Evolutionary conservation across 2,329 filamentous ascomycete genomes (phyloP), one percentile per base, ranked within the genome.

Genomic region (Geoglossum cookeanum): DNA sequence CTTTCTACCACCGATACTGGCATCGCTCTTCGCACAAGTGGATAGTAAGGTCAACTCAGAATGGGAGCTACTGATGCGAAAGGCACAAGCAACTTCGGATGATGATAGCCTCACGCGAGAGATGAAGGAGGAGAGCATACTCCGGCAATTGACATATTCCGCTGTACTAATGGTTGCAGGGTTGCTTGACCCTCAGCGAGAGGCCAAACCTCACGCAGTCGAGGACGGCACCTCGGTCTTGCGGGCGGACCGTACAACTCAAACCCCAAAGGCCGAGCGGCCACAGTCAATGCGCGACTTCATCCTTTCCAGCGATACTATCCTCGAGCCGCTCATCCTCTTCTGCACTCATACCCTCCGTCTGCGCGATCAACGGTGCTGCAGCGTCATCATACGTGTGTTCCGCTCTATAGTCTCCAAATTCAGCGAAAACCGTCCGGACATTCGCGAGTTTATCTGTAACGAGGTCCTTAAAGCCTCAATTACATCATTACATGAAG

Each of bases 111-210:
- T 98, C 56, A 87, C 86, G 1, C 89, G 96, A 63, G 92, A 98
- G 71, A 98, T 98, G 92, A 95, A 96, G 70, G 84, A 87, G 5
- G 92, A 98, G 68, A 97, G 91, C 65, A 94, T 98, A 33, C 73
- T 98, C 51, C 81, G 92, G 22, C 89, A 96, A 67, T 77, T 97
- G 55, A 96, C 91, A 0, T 92, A 94, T 69, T 88, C 88, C 3
- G 87, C 90, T 1, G 88, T 96, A 33, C 83, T 92, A 63, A 88
- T 97, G 77, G 85, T 96, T 61, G 87, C 88, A 6, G 86, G 88
- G 62, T 82, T 97, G 63, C 75, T 98, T 27, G 90, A 94, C 67
- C 86, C 89, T 13, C 74, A 75, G 58, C 72, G 74, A 75, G 71
- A 75, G 70, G 68, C 83, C 80, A 83, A 74, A 65, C 63, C 60